Conservation (phyloP, 441 rosid genomes). For the Croton setiger region DNA sequence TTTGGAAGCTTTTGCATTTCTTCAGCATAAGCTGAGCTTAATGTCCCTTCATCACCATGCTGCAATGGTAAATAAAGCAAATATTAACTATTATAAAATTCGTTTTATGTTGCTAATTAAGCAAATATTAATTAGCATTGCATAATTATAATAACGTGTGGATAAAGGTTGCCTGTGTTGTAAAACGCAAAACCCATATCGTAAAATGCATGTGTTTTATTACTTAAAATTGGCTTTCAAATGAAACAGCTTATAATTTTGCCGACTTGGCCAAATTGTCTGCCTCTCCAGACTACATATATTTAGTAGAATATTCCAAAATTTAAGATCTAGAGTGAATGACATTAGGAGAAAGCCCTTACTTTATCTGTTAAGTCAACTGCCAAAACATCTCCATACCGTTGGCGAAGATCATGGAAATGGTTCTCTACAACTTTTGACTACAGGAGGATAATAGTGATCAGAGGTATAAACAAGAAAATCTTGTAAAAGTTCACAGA, state of each 20-base stretch:
- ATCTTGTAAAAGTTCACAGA: slow-evolving; percentile 18
- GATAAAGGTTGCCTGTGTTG: neutral
- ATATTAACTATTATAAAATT: slow-evolving; percentile 18
- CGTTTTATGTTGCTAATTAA: no score
- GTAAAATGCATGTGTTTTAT: no score
- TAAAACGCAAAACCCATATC: no score
- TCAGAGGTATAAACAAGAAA: slow-evolving; percentile 13
- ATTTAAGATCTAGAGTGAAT: slow-evolving; percentile 18
- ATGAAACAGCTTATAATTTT: slow-evolving; percentile 13
- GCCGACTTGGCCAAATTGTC: slow-evolving; percentile 3
- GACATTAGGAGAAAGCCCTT: slow-evolving; percentile 24
- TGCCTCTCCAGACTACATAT: neutral
- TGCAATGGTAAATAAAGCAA: slow-evolving; percentile 30
- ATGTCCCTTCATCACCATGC: slow-evolving; percentile 93
- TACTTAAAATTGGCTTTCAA: neutral
- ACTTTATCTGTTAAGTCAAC: slow-evolving; percentile 87
- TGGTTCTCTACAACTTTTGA: slow-evolving; percentile 82
- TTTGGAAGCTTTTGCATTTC: slow-evolving; percentile 78
- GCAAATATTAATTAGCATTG: neutral
- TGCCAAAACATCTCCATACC: slow-evolving; percentile 76
- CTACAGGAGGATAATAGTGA: slow-evolving; percentile 39
- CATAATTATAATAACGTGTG: neutral
- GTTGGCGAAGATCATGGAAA: slow-evolving; percentile 79
- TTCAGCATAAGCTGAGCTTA: slow-evolving; percentile 73
- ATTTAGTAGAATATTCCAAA: neutral